Percentiles rank a stretch among this genome's conserved stretches.
These are phyloP conservation scores for Jatropha curcas DNA, from an alignment of 345 rosid species.

Conservation along the genomic window DNA sequence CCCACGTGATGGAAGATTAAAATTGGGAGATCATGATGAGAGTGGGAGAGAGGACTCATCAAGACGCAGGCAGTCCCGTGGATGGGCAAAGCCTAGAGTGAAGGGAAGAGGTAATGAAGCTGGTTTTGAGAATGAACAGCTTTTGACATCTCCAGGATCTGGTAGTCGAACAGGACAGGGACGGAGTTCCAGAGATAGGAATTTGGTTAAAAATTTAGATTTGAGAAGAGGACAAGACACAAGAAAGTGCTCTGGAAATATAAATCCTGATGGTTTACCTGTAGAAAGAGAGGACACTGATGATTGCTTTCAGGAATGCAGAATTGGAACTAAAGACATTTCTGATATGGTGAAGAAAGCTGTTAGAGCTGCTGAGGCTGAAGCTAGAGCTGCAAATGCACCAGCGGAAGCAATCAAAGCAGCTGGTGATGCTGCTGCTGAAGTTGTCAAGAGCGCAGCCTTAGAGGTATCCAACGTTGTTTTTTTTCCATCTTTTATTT, in stretches of 20 bases:
- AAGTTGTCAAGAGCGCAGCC: slow-evolving; percentile 91
- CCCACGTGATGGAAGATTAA: slow-evolving; percentile 49
- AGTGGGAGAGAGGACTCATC: slow-evolving; percentile 72
- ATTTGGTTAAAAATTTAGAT: slow-evolving; percentile 49
- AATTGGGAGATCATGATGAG: slow-evolving; percentile 61
- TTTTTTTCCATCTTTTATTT: not conserved
- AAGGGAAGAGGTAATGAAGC: slow-evolving; percentile 73
- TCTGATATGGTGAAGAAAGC: slow-evolving; percentile 77
- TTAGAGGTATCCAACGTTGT: slow-evolving; percentile 53
- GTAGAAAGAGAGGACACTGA: slow-evolving; percentile 67
- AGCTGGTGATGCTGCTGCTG: slow-evolving; percentile 94
- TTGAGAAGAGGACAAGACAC: slow-evolving; percentile 51
- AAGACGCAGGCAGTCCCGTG: slow-evolving; percentile 63
- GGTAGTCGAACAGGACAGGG: slow-evolving; percentile 51
- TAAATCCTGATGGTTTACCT: slow-evolving; percentile 41
- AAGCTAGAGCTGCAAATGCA: slow-evolving; percentile 88
- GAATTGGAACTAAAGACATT: slow-evolving; percentile 76
- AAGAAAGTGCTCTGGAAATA: slow-evolving; percentile 42
- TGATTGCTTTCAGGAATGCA: slow-evolving; percentile 78
- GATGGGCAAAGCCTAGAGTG: slow-evolving; percentile 57
- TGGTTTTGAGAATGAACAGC: slow-evolving; percentile 52
- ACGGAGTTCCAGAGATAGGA: slow-evolving; percentile 54
- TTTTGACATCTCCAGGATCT: slow-evolving; percentile 62
- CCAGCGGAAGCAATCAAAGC: slow-evolving; percentile 87
- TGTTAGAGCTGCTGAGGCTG: slow-evolving; percentile 89